phyloP scores from a whole-genome alignment of 2,329 filamentous ascomycete species.

The Xylaria sp. region DNA sequence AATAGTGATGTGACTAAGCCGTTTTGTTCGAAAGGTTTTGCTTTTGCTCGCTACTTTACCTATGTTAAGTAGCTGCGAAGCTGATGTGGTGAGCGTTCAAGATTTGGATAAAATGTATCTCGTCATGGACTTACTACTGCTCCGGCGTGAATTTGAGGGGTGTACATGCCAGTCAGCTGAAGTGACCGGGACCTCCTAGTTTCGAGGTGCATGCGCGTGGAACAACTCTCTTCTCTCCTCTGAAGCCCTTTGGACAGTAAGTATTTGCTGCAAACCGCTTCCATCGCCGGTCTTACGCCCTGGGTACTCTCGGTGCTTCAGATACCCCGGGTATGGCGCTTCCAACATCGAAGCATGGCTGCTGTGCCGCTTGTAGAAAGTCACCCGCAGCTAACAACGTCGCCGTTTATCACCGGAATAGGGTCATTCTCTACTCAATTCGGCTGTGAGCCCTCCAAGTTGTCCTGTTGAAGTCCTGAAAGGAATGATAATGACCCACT shows the following conservation, averaged over 20 bases:
- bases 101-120: neutral
- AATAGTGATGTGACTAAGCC: neutral
- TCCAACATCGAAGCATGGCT: neutral
- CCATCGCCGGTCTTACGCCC: neutral
- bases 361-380: neutral
- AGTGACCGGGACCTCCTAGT: neutral
- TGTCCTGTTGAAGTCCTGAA: neutral
- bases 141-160: neutral
- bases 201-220: neutral
- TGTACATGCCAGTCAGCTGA: neutral
- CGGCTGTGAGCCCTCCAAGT: neutral
- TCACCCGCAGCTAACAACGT: neutral
- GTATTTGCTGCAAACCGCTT: neutral
- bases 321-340: neutral
- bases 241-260: neutral
- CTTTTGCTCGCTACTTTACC: neutral
- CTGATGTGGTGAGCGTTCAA: neutral
- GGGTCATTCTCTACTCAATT: conserved; percentile 1
- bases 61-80: neutral
- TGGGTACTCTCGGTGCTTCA: neutral
- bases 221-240: neutral
- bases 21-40: neutral
- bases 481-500: neutral
- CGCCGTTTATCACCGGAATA: neutral
- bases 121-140: neutral